Conservation (phyloP, 2,329 filamentous ascomycete genomes). For the Pseudocercospora fijiensis region DNA sequence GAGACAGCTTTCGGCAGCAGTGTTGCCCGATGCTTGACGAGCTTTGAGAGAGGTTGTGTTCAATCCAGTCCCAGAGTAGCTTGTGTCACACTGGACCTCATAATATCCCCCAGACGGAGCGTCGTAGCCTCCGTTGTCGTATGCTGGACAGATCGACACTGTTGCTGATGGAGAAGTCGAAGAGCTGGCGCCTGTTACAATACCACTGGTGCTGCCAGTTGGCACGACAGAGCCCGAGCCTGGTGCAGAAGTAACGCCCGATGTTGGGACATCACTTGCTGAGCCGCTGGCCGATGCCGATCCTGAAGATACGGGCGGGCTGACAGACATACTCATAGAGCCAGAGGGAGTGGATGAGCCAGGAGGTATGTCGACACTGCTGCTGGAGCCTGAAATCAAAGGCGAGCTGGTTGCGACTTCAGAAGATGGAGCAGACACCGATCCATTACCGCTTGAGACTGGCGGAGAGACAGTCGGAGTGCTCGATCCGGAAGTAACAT, state of each 20-base stretch:
- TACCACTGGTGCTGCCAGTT: background rate
- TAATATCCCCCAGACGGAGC: conserved; percentile 6
- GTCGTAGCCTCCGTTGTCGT: background rate
- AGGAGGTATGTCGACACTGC: background rate
- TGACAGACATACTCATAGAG: background rate
- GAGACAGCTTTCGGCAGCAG: background rate
- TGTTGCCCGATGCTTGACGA: conserved; percentile 1
- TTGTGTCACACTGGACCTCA: conserved; percentile 6
- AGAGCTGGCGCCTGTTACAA: background rate
- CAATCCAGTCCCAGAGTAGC: background rate
- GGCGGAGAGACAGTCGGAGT: background rate
- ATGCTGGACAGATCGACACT: background rate
- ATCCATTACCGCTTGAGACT: background rate
- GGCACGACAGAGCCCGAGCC: background rate
- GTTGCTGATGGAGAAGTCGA: background rate
- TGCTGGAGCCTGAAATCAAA: background rate
- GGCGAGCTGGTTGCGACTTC: background rate
- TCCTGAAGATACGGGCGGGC: background rate
- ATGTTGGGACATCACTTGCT: background rate
- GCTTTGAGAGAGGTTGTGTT: background rate
- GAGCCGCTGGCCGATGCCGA: background rate
- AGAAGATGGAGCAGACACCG: background rate
- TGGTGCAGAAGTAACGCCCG: background rate
- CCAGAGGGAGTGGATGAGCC: background rate
- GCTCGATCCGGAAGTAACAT: background rate